These are phyloP conservation scores for Wickerhamomyces alni DNA, from an alignment of 805 yeast genomes.

Conservation along the genomic window DNA sequence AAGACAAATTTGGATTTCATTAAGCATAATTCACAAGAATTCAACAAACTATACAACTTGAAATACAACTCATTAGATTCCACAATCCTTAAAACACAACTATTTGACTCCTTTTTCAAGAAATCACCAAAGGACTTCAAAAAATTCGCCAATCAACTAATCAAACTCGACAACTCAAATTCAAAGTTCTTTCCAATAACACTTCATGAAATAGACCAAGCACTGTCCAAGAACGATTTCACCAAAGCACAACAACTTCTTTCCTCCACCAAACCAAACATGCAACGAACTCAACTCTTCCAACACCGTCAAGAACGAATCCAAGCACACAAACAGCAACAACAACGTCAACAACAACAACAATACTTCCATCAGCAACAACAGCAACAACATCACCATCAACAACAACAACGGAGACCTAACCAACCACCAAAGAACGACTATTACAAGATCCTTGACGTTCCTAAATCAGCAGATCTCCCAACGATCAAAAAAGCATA, in stretches of 20 bases:
- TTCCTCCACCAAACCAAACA: conserved; percentile 31
- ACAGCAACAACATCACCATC: conserved; percentile 34
- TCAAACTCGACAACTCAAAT: conserved; percentile 11
- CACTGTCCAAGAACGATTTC: conserved; percentile 29
- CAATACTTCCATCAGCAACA: conserved; percentile 40
- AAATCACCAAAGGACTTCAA: conserved; percentile 22
- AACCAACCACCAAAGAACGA: conserved; percentile 47
- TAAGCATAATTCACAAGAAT: conserved; percentile 8
- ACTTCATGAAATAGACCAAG: conserved; percentile 27
- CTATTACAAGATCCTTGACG: conserved; percentile 73
- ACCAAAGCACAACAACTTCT: conserved; percentile 35
- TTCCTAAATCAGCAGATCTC: conserved; percentile 60
- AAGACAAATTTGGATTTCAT: conserved; percentile 18
- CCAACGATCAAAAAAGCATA: conserved; percentile 76
- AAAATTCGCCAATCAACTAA: conserved; percentile 22
- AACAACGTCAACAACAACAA: conserved; percentile 30
- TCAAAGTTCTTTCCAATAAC: conserved; percentile 34
- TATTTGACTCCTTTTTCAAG: conserved; percentile 34
- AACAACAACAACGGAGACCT: conserved; percentile 37
- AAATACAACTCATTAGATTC: conserved; percentile 17
- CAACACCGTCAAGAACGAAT: conserved; percentile 26
- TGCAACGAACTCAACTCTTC: conserved; percentile 29
- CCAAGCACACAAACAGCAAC: conserved; percentile 30
- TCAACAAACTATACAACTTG: conserved; percentile 14
- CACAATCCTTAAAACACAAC: conserved; percentile 31